Evolutionary conservation across 345 rosid species (phyloP), one percentile per base, ranked within the genome.

Genomic region (Euphorbia tirucalli): DNA sequence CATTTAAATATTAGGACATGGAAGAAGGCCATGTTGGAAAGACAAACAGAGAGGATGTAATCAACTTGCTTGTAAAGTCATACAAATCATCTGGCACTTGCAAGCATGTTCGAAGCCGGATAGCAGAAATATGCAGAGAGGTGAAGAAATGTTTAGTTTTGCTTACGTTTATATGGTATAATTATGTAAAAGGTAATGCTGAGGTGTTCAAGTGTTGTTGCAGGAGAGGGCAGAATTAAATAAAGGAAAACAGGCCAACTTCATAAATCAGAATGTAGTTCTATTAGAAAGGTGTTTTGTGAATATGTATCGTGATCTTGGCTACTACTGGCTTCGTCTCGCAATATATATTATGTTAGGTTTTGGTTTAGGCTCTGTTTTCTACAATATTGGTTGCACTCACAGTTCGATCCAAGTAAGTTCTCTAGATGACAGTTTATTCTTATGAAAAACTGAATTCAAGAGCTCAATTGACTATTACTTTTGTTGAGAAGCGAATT

Each of bases 301-400:
- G 61, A 85, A 89, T 79, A 89, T 89, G 91, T 84, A 81, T 14
- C 88, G 93, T 0, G 89, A 87, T 64, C 69, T 87, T 56, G 91
- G 89, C 24, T 89, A 89, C 60, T 89, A 89, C 31, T 87, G 89
- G 93, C 82, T 87, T 52, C 87, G 88, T 32, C 75, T 87, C 27
- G 88, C 76, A 5, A 77, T 85, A 61, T 84, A 89, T 37, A 43
- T 87, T 15, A 83, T 83, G 0, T 65, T 85, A 50, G 74, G 85
- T 60, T 67, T 89, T 5, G 84, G 91, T n/a, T 71, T 85, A 4
- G 93, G 88, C 15, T 87, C 85, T 0, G 79, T 81, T 37, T 85
- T 65, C 67, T 31, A 41, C 46, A 73, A 77, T 28, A 41, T 85
- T 28, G 89, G 93, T 30, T 61, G 35, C 15, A 46, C 39, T 32